A percentile compares a stretch with the other conserved stretches of the same genome.
Evolutionary conservation across 2,329 filamentous ascomycete genomes (phyloP).

Genomic region (Diaporthe sp.): DNA sequence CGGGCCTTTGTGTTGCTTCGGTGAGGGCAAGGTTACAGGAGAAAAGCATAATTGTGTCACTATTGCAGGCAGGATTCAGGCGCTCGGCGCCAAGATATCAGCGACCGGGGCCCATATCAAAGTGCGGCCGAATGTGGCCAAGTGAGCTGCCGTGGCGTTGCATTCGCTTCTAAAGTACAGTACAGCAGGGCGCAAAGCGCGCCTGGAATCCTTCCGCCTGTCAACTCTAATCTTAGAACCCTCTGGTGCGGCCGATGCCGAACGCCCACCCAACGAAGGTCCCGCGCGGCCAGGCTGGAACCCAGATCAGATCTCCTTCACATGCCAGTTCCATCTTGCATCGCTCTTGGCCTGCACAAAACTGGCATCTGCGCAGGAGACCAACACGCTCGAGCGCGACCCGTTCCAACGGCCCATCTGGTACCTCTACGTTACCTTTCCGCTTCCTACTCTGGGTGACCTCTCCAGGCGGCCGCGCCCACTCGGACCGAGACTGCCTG

Average conservation of each 20-base stretch:
- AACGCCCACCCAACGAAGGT: not conserved
- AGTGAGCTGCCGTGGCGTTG: conserved; percentile 9
- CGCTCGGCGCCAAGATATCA: conserved; percentile 5
- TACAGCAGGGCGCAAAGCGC: not conserved
- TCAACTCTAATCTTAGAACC: conserved; percentile 16
- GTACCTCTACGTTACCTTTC: not conserved
- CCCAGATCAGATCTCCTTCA: not conserved
- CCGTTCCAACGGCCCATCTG: not conserved
- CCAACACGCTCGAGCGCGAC: conserved; percentile 1
- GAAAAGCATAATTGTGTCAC: conserved; percentile 4
- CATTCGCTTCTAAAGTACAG: conserved; percentile 15
- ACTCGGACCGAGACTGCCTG: not conserved
- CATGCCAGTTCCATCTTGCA: conserved; percentile 11
- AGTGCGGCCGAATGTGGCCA: not conserved
- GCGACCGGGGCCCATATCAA: not conserved
- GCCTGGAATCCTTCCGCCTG: conserved; percentile 15
- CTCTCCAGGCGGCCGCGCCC: not conserved
- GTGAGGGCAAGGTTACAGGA: not conserved
- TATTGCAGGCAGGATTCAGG: conserved; percentile 12
- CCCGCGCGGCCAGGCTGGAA: not conserved
- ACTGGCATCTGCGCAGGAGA: not conserved
- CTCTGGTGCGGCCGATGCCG: conserved; percentile 1
- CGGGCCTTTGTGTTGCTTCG: not conserved
- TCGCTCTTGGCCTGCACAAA: conserved; percentile 3
- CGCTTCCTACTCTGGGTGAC: not conserved